Evolutionary conservation across 139 green algal genomes (phyloP).

Genomic region (Ettlia oleoabundans): DNA sequence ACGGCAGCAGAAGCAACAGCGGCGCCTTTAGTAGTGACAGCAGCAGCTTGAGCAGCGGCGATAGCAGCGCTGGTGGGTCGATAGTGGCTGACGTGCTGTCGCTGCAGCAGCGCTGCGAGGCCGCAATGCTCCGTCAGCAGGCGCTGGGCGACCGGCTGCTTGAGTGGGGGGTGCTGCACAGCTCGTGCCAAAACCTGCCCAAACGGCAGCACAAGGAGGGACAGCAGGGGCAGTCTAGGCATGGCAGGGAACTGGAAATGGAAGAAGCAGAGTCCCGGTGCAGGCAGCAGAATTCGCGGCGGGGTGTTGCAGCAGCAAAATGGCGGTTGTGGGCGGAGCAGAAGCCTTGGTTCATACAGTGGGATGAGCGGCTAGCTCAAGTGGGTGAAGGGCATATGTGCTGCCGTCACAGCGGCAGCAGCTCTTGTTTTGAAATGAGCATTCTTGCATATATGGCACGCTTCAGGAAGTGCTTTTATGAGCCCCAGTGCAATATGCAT

Average conservation of each 20-base stretch:
- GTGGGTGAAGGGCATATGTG: neutral
- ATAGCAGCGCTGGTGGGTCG: neutral
- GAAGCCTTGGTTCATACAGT: slow-evolving; percentile 6
- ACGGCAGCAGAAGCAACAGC: neutral
- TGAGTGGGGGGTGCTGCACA: neutral
- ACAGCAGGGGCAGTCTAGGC: neutral
- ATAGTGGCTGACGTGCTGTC: slow-evolving; percentile 25
- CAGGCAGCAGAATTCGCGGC: neutral
- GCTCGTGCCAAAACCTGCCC: neutral
- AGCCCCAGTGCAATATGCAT: too few relatives aligned
- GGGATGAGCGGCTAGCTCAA: neutral
- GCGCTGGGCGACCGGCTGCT: neutral
- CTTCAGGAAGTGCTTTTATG: too few relatives aligned
- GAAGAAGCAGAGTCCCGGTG: too few relatives aligned
- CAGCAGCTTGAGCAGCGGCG: neutral
- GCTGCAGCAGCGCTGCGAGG: slow-evolving; percentile 28
- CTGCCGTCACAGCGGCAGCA: neutral
- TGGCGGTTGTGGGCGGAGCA: neutral
- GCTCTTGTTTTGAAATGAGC: neutral
- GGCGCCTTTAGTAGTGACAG: neutral
- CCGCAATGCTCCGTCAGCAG: neutral
- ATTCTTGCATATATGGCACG: neutral
- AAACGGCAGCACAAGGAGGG: too few relatives aligned
- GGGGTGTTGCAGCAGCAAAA: neutral
- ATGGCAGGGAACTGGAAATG: neutral